Base-by-base conservation (phyloP, 495 filamentous ascomycete species). In the Aspergillus diversus region DNA sequence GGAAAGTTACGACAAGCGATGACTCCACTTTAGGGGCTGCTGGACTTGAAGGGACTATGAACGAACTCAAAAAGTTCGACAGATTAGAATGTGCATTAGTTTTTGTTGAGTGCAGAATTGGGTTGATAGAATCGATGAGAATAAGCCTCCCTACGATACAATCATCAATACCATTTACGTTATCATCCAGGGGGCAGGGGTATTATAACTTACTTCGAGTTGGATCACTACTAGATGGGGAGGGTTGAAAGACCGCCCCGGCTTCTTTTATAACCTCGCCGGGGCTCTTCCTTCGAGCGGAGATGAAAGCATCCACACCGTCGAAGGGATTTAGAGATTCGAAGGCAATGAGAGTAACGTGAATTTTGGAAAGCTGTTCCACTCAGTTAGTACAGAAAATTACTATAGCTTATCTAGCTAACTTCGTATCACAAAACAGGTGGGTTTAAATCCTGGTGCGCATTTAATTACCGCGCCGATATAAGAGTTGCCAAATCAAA, bases 331-430 rank as follows among this genome's bases (percentile, higher is more conserved):
- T 86, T 7, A 90, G 71, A 0, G 91, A 91, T 61, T 88, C 83
- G 69, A 91, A 92, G n/a, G 92, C 89, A 58, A 97, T 76, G 68
- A 86, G 89, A n/a, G 95, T 83, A 15, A 89, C 78, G 71, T 89
- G 87, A 42, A 76, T 79, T 71, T 86, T 86, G 4, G 81, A 81
- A 16, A 78, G 64, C 83, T 86, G 62, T 57, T 34, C 13, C 13
- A n/a, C 34, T 61, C 39, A 59, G 57, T 21, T 42, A 21, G 17
- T 31, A 21, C 9, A 5, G 16, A 1, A 21, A 4, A 31, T 50
- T 27, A 21, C 27, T 50, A 6, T 21, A 6, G 11, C 27, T 17
- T 17, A 6, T 17, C 21, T 50, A n/a, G 16, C 47, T 6, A 21
- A 31, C 21, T n/a, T 35, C 31, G 13, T 33, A 31, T n/a, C 33